Evolutionary conservation across 768 basidiomycete genomes (phyloP), one percentile per base, ranked within the genome.

Genomic region (Russula dissimulans): DNA sequence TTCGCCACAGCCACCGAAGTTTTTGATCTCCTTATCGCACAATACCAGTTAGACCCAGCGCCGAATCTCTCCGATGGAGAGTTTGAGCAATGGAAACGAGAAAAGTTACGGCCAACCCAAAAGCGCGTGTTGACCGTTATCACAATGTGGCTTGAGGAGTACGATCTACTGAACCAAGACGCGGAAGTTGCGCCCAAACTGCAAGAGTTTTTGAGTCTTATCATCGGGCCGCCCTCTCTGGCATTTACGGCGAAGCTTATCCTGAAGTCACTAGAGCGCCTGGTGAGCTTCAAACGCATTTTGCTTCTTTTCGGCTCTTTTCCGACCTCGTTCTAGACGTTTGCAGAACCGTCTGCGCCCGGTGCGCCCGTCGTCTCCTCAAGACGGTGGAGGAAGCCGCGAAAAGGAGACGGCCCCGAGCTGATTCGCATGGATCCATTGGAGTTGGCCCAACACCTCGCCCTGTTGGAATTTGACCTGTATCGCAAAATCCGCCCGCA

Each of bases 401-500:
- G 76, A 22, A 81, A 79, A 66, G 68, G 75, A 4, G 77, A 79
- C 58, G 83, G 78, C 68, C 77, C 81, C 64, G 87, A 88, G 52
- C 70, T 94, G 17, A 69, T 82, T 12, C 80, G 82, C 64, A 76
- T 88, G 60, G 84, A 89, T 65, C 78, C 89, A 1, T 68, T 78
- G 22, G 82, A 86, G 57, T 67, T 95, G 38, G 91, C 91, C 0
- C 83, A 91, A 45, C 91, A 95, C 66, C 75, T 95, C 46, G 84
- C 86, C n/a, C 73, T 94, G 47, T 75, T 84, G 62, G 90, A 95
- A 69, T 82, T 79, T 57, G 73, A 77, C 41, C 75, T 85, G 6
- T 95, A 93, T 70, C 72, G 76, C 60, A 83, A 82, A 68, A 81
- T 94, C 57, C 80, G 81, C 9, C 78, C 83, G 7, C 81, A 81